Conservation (phyloP, 2,329 filamentous ascomycete species). For the Trichoderma sp. region DNA sequence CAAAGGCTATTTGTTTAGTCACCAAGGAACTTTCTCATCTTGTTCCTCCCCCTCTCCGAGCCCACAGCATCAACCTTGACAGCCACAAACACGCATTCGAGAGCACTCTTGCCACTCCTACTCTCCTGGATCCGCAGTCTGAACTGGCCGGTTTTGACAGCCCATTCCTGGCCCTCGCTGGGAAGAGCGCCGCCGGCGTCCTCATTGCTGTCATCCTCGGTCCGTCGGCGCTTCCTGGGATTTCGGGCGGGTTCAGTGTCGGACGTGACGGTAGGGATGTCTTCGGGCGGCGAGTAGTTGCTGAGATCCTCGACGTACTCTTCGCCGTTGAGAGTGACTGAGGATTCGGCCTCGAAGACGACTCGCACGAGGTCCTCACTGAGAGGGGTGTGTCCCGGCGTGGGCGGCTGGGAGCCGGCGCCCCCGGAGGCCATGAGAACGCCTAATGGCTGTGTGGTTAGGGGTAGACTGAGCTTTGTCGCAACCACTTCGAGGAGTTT, state of each 20-base stretch:
- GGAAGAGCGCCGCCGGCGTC: constrained; percentile 14
- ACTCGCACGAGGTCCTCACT: constrained; percentile 72
- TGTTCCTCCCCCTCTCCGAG: constrained; percentile 69
- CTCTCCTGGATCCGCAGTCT: constrained; percentile 65
- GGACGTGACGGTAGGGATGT: constrained; percentile 36
- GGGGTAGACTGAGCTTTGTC: constrained; percentile 73
- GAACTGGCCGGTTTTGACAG: constrained; percentile 72
- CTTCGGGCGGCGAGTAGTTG: constrained; percentile 35
- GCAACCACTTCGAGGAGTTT: constrained; percentile 80
- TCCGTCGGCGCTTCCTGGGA: constrained; percentile 52
- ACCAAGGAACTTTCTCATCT: constrained; percentile 63
- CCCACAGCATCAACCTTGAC: constrained; percentile 77
- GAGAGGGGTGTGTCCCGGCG: constrained; percentile 70
- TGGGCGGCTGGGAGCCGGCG: constrained; percentile 62
- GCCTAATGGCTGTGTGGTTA: constrained; percentile 62
- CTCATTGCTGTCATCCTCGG: constrained; percentile 41
- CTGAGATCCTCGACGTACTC: constrained; percentile 41
- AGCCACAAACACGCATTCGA: constrained; percentile 74
- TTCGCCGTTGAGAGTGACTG: constrained; percentile 62
- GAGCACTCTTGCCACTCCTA: constrained; percentile 53
- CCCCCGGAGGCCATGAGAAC: constrained; percentile 69
- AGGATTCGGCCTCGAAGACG: constrained; percentile 62
- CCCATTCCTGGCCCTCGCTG: constrained; percentile 54
- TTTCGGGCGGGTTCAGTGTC: constrained; percentile 35
- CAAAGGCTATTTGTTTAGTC: neutral